A percentile compares a stretch with the other conserved stretches of the same genome.
Conservation (phyloP, 2,329 filamentous ascomycete genomes). For the Xylaria hypoxylon region DNA sequence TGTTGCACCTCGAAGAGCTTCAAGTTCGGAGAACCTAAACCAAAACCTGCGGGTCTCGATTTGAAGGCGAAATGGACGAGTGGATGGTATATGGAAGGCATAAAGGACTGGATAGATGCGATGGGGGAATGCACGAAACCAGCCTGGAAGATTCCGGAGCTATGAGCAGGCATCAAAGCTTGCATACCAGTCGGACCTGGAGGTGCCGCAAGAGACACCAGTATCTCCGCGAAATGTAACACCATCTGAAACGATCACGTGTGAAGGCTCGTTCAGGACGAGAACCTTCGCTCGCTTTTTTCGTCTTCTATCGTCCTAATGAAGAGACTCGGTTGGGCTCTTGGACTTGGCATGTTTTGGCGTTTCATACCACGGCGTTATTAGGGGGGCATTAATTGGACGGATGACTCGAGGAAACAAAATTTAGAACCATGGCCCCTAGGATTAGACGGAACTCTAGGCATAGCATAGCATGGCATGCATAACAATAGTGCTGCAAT, state of each 20-base stretch:
- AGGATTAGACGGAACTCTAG: slow-evolving; percentile 32
- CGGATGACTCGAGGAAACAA: slow-evolving; percentile 3
- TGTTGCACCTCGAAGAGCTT: slow-evolving; percentile 60
- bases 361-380: slow-evolving; percentile 35
- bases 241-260: slow-evolving; percentile 8
- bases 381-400: slow-evolving; percentile 1
- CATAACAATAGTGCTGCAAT: slow-evolving; percentile 30
- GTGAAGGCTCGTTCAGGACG: neutral
- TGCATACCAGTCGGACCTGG: neutral
- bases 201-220: neutral
- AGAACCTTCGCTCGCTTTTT: neutral
- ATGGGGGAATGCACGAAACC: slow-evolving; percentile 57
- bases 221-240: slow-evolving; percentile 16
- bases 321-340: slow-evolving; percentile 26
- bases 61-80: slow-evolving; percentile 54
- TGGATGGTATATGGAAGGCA: slow-evolving; percentile 61
- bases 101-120: slow-evolving; percentile 60
- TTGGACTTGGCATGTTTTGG: slow-evolving; percentile 34
- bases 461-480: slow-evolving; percentile 33
- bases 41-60: slow-evolving; percentile 47
- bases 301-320: slow-evolving; percentile 17
- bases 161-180: slow-evolving; percentile 36
- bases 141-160: slow-evolving; percentile 56
- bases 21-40: slow-evolving; percentile 57
- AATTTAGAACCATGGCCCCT: slow-evolving; percentile 24